These are phyloP conservation scores for Jackrogersella minutella DNA, from an alignment of 495 filamentous ascomycete genomes.

Conservation along the genomic window DNA sequence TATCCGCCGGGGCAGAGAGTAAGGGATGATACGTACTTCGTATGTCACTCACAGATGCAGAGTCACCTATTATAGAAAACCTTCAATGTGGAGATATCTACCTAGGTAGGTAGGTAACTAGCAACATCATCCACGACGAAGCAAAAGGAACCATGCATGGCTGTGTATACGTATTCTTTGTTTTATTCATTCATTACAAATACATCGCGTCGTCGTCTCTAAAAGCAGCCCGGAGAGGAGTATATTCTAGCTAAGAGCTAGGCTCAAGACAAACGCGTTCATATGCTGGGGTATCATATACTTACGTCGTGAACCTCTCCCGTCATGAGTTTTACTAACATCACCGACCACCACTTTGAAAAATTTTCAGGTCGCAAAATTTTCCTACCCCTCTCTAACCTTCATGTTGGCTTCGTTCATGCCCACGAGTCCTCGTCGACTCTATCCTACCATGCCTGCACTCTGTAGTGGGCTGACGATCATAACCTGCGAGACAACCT, in stretches of 20 bases:
- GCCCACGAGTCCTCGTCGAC: background rate
- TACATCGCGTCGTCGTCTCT: background rate
- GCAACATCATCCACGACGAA: no score
- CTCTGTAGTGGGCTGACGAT: background rate
- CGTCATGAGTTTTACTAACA: background rate
- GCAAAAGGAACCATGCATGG: no score
- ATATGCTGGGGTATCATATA: constrained; percentile 31
- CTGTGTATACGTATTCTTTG: background rate
- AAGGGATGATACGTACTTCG: background rate
- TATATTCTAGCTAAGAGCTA: background rate
- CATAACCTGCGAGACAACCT: background rate
- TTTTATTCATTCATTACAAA: background rate
- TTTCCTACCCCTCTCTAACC: background rate
- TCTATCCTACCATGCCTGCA: background rate
- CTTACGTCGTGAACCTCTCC: constrained; percentile 10
- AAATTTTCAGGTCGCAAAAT: no score
- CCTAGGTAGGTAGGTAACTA: no score
- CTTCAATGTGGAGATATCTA: no score
- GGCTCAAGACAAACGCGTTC: constrained; percentile 27
- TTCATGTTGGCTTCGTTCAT: no score
- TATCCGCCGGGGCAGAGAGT: no score
- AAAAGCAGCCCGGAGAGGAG: background rate
- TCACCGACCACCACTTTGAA: no score
- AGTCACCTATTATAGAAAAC: no score
- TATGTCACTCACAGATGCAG: no score